A percentile compares a stretch with the other conserved stretches of the same genome.
These are phyloP conservation scores for Flaveria robusta DNA, from an alignment of 129 eudicot species.

Conservation along the genomic window DNA sequence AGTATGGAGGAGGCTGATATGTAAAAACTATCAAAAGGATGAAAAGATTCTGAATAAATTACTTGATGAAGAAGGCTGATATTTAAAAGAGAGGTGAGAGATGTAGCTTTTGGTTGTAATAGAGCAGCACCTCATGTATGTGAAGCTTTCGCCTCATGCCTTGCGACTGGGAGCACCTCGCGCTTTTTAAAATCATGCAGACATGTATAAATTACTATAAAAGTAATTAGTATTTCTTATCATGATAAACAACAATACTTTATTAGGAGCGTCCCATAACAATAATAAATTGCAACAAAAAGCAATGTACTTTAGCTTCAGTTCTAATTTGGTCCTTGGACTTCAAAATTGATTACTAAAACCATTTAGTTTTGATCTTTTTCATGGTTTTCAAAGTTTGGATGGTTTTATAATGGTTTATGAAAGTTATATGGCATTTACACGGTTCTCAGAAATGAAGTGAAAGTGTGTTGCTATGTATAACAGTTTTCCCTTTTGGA, in stretches of 20 bases:
- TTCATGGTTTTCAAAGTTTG: background rate
- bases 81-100: too few relatives aligned
- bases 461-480: constrained; percentile 7
- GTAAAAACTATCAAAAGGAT: too few relatives aligned
- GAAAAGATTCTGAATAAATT: too few relatives aligned
- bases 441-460: background rate
- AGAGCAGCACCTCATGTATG: too few relatives aligned
- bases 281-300: background rate
- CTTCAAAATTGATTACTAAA: background rate
- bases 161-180: too few relatives aligned
- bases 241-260: constrained; percentile 2
- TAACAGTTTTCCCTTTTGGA: background rate
- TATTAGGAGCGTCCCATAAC: background rate
- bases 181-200: too few relatives aligned
- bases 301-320: background rate
- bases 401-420: constrained; percentile 2
- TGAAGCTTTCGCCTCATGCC: too few relatives aligned
- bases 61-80: too few relatives aligned
- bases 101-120: too few relatives aligned
- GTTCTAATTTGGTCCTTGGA: background rate
- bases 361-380: background rate
- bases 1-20: too few relatives aligned
- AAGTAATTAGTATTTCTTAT: background rate
- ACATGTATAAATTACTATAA: background rate
- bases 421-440: background rate